These are phyloP conservation scores for Metarhizium guizhouense DNA, from an alignment of 2,329 filamentous ascomycete species.

Conservation along the genomic window DNA sequence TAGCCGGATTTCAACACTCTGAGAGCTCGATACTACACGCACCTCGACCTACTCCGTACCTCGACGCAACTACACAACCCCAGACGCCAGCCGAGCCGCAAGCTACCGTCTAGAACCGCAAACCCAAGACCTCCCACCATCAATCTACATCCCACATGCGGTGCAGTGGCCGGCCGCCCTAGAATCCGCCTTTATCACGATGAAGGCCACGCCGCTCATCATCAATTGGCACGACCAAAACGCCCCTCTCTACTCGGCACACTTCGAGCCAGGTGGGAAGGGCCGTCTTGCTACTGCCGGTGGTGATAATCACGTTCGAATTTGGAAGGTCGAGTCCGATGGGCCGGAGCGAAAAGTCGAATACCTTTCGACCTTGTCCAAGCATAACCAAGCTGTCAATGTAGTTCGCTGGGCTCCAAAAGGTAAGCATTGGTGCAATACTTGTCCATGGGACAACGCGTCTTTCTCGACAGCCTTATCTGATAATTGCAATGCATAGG, in stretches of 20 bases:
- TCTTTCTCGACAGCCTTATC: constrained; percentile 1
- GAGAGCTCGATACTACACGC: no score
- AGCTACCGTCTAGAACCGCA: neutral
- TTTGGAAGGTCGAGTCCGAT: constrained; percentile 83
- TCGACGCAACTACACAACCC: neutral
- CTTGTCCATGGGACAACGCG: neutral
- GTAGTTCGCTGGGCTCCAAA: constrained; percentile 93
- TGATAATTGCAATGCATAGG: constrained; percentile 39
- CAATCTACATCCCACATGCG: constrained; percentile 17
- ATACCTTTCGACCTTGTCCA: constrained; percentile 83
- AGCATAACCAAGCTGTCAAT: constrained; percentile 96
- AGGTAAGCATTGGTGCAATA: constrained; percentile 44
- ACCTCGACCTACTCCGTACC: no score
- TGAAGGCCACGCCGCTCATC: constrained; percentile 95
- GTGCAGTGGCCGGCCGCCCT: constrained; percentile 17
- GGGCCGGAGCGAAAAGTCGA: constrained; percentile 84
- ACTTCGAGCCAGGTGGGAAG: constrained; percentile 90
- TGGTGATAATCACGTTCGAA: constrained; percentile 90
- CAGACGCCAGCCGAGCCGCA: neutral
- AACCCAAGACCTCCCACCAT: neutral
- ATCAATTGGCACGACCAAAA: constrained; percentile 99
- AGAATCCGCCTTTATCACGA: constrained; percentile 35
- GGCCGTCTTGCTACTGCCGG: constrained; percentile 87
- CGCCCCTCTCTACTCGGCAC: constrained; percentile 91
- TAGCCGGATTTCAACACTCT: neutral